A percentile compares a stretch with the other conserved stretches of the same genome.
Evolutionary conservation across 2,329 filamentous ascomycete species (phyloP).

Genomic region (Bipolaris bicolor): DNA sequence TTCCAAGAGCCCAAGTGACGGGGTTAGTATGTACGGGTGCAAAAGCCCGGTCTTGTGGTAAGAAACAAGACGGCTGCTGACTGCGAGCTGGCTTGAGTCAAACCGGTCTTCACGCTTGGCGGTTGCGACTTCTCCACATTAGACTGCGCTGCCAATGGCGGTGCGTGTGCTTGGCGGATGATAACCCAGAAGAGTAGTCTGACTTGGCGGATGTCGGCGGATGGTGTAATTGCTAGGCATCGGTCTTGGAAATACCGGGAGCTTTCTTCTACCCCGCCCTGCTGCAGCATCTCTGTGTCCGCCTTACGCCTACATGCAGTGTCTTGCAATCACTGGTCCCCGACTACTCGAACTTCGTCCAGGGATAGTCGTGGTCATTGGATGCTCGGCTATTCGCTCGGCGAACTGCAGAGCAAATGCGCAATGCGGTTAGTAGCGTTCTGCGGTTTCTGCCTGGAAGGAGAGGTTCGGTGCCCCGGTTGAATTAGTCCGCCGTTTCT

Average conservation of each 20-base stretch:
- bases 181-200: conserved; percentile 15
- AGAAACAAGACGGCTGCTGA: no score
- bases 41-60: no score
- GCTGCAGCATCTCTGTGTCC: not conserved
- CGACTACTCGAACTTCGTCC: not conserved
- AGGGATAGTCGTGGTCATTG: not conserved
- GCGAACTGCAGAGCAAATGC: not conserved
- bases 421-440: not conserved
- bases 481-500: not conserved
- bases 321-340: not conserved
- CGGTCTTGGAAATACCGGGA: conserved; percentile 9
- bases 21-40: no score
- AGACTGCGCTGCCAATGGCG: conserved; percentile 2
- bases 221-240: conserved; percentile 12
- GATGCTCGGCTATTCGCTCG: not conserved
- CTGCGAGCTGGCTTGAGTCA: not conserved
- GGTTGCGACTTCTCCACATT: not conserved
- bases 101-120: not conserved
- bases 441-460: not conserved
- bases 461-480: not conserved
- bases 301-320: not conserved
- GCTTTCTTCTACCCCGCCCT: conserved; percentile 13
- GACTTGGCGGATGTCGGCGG: conserved; percentile 22
- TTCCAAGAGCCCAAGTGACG: not conserved
- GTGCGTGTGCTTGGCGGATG: conserved; percentile 23